A percentile compares a stretch with the other conserved stretches of the same genome.
Evolutionary conservation across 768 basidiomycete genomes (phyloP).

Genomic region (Paxillus involutus): DNA sequence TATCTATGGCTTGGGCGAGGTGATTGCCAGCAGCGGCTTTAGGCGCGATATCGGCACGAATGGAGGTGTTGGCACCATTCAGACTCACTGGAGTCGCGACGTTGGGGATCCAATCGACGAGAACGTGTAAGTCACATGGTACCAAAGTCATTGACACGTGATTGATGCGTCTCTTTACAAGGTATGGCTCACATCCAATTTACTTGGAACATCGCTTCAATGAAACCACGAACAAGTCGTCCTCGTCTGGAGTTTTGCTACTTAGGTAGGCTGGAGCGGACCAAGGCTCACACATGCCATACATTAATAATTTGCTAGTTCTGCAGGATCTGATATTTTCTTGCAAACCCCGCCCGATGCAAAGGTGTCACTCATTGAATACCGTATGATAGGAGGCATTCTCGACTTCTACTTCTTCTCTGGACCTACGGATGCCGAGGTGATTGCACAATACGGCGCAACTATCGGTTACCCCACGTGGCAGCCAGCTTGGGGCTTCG

Average conservation of each 20-base stretch:
- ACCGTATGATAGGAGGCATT: slow-evolving; percentile 72
- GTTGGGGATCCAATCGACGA: slow-evolving; percentile 61
- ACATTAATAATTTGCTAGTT: slow-evolving; percentile 34
- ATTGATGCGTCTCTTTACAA: slow-evolving; percentile 19
- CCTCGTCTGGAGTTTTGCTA: slow-evolving; percentile 76
- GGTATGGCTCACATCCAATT: slow-evolving; percentile 72
- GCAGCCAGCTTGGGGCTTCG: slow-evolving; percentile 76
- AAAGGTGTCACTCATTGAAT: slow-evolving; percentile 63
- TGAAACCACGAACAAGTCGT: slow-evolving; percentile 44
- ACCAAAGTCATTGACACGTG: not conserved
- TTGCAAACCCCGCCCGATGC: slow-evolving; percentile 58
- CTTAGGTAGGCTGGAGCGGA: slow-evolving; percentile 45
- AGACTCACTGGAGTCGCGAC: slow-evolving; percentile 70
- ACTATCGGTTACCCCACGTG: slow-evolving; percentile 68
- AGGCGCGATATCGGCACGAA: slow-evolving; percentile 55
- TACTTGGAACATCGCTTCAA: slow-evolving; percentile 76
- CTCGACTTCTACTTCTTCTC: slow-evolving; percentile 80
- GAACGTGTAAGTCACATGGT: slow-evolving; percentile 50
- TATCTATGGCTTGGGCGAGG: slow-evolving; percentile 79
- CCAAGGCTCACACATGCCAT: not conserved
- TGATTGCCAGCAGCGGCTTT: slow-evolving; percentile 67
- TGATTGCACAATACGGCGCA: slow-evolving; percentile 69
- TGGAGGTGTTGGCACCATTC: slow-evolving; percentile 54
- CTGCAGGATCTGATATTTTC: slow-evolving; percentile 70
- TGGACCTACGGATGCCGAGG: slow-evolving; percentile 48